These are phyloP conservation scores for Sarcocystis neurona DNA, from an alignment of 169 alveolate genomes.

Conservation along the genomic window DNA sequence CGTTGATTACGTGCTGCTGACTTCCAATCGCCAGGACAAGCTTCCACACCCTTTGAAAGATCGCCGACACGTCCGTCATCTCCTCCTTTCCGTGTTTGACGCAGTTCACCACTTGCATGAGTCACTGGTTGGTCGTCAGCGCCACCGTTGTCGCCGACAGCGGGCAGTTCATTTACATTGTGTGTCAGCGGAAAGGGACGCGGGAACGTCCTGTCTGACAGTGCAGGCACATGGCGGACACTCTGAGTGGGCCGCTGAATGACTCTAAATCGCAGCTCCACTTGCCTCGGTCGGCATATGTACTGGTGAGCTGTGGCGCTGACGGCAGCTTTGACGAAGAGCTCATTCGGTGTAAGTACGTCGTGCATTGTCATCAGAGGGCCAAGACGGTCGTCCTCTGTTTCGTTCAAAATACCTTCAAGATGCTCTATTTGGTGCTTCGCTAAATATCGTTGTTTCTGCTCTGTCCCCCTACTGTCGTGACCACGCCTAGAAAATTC, in stretches of 20 bases:
- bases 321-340: neutral
- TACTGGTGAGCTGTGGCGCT: conserved; percentile 15
- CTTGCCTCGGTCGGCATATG: conserved; percentile 15
- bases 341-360: neutral
- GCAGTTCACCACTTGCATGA: too few species aligned
- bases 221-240: neutral
- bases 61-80: too few species aligned
- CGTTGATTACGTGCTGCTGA: too few species aligned
- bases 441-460: too few species aligned
- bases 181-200: conserved; percentile 12
- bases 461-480: too few species aligned
- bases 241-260: conserved; percentile 5
- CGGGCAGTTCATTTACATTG: too few species aligned
- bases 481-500: too few species aligned
- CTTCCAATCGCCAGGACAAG: too few species aligned
- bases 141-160: too few species aligned
- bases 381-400: neutral
- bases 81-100: too few species aligned
- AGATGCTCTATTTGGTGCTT: neutral
- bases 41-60: too few species aligned
- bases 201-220: neutral
- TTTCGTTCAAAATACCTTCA: neutral
- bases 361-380: conserved; percentile 20
- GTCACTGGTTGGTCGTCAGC: too few species aligned
- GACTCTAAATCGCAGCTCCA: neutral